These are phyloP conservation scores for Umbilicus rupestris DNA, from an alignment of 164 flowering plant genomes.

Conservation along the genomic window DNA sequence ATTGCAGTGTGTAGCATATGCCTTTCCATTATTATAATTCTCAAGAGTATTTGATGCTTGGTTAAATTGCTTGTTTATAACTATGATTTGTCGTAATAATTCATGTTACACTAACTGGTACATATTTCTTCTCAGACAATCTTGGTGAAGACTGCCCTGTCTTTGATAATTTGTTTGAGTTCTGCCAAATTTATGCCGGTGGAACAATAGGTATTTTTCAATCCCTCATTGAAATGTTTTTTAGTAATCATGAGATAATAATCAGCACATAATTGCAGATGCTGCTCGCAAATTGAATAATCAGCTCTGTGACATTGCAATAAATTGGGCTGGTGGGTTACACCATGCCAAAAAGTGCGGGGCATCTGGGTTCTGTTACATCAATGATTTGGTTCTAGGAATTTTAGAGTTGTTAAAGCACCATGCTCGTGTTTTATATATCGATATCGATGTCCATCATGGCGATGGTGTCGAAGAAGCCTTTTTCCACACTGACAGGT, in stretches of 20 bases:
- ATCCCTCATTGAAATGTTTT: neutral
- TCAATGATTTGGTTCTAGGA: conserved; percentile 92
- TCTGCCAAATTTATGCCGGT: conserved; percentile 98
- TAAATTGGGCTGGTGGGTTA: conserved; percentile 98
- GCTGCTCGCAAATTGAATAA: conserved; percentile 90
- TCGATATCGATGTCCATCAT: conserved; percentile 98
- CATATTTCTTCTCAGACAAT: conserved; percentile 41
- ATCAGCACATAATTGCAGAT: conserved; percentile 41
- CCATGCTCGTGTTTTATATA: conserved; percentile 86
- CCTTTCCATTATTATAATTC: neutral
- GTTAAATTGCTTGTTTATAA: neutral
- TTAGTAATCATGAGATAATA: neutral
- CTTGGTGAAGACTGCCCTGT: conserved; percentile 99
- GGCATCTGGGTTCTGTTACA: conserved; percentile 97
- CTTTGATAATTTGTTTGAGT: conserved; percentile 89
- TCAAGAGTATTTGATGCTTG: neutral
- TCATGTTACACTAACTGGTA: neutral
- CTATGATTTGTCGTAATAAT: neutral
- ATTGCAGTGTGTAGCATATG: too few species aligned
- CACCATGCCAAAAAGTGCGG: conserved; percentile 99
- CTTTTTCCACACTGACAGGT: conserved; percentile 95
- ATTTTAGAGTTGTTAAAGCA: conserved; percentile 88
- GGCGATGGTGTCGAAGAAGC: conserved; percentile 99
- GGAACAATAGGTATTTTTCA: conserved; percentile 80
- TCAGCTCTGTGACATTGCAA: conserved; percentile 89